phyloP scores from a whole-genome alignment of 2,329 filamentous ascomycete species.

The Rhinocladiella similis region DNA sequence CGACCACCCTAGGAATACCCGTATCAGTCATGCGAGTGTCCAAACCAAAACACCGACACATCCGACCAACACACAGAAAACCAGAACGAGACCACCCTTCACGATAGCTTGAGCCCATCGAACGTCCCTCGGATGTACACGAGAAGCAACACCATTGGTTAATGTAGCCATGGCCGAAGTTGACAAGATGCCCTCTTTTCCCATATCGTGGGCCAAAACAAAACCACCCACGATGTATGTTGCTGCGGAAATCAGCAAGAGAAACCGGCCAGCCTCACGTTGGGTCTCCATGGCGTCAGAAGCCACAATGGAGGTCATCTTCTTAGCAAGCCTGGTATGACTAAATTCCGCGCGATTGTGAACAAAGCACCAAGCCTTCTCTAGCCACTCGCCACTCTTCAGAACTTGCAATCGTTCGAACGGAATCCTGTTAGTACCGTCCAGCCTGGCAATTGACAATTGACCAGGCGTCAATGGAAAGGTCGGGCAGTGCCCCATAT shows the following conservation, averaged over 20 bases:
- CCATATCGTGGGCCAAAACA: slow-evolving; percentile 20
- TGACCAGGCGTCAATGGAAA: slow-evolving; percentile 12
- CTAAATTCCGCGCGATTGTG: slow-evolving; percentile 18
- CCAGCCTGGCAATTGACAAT: neutral
- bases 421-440: neutral
- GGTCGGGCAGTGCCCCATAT: slow-evolving; percentile 1
- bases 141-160: slow-evolving; percentile 7
- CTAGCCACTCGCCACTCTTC: slow-evolving; percentile 12
- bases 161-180: slow-evolving; percentile 16
- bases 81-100: slow-evolving; percentile 7
- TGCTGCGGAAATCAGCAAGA: slow-evolving; percentile 10
- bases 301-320: neutral
- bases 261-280: slow-evolving; percentile 15
- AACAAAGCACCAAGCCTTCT: slow-evolving; percentile 20
- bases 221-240: slow-evolving; percentile 21
- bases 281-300: slow-evolving; percentile 4
- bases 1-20: no score
- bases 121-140: slow-evolving; percentile 17
- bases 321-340: slow-evolving; percentile 8
- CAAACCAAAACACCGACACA: slow-evolving; percentile 16
- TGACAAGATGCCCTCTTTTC: slow-evolving; percentile 12
- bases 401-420: slow-evolving; percentile 12
- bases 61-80: slow-evolving; percentile 6
- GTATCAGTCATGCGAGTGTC: slow-evolving; percentile 4
- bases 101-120: slow-evolving; percentile 18